Evolutionary conservation across 1,139 yeast genomes (phyloP), one percentile per base, ranked within the genome.

Genomic region (Meyerozyma elateridarum): DNA sequence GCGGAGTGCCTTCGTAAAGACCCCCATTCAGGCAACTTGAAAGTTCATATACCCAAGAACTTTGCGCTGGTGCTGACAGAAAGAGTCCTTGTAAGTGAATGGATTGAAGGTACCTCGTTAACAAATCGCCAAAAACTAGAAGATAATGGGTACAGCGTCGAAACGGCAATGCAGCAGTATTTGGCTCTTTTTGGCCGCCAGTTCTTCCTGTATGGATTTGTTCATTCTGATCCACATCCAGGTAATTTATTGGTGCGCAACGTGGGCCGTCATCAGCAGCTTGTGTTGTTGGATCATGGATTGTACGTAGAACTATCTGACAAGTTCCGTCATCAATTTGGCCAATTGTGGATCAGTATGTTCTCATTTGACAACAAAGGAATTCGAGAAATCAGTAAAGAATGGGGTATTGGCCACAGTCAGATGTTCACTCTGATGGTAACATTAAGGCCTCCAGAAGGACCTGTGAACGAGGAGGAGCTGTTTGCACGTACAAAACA

Each of bases 161-260:
- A 58, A 13, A 41, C 51, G 11, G 61, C 78, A 13, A 68, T 82
- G 74, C 54, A 62, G 13, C 73, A 70, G 36, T 72, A 81, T 41
- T 55, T 79, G 28, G 61, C 61, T 20, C 60, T 79, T 11, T 79
- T 79, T 42, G 78, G 85, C 6, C 71, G 73, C 37, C 89, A 81
- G 59, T 79, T 82, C 19, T 84, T 82, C 52, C 64, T 70, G 26
- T 83, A 85, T 73, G 93, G 93, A 6, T 66, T 76, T 38, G 78
- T 84, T 11, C 93, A 84, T 52, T 76, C 88, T 32, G 94, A 84
- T 51, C 85, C 91, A 5, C 94, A 84, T 49, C 93, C 93, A 1
- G 94, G 94, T 4, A 84, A 84, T 49, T 55, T 84, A 39, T 51
- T 83, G 36, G 73, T 78, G 3, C 57, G 87, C 26, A 37, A 46